Evolutionary conservation across 2,329 filamentous ascomycete species (phyloP).

Genomic region (Botrytis squamosa): DNA sequence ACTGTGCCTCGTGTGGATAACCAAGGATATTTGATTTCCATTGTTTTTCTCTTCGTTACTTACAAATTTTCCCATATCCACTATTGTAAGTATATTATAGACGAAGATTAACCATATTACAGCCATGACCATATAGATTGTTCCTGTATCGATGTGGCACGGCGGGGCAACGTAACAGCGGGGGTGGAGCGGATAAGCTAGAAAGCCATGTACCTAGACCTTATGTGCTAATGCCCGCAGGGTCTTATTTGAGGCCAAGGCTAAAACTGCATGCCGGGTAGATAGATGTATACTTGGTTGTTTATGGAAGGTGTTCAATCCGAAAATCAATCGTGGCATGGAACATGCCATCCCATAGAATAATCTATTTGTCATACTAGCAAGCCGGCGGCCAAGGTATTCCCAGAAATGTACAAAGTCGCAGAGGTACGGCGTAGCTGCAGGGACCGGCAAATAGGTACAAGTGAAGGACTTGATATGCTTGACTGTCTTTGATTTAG

Average conservation of each 20-base stretch:
- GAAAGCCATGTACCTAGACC: background rate
- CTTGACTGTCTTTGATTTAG: background rate
- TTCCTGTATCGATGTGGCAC: constrained; percentile 1
- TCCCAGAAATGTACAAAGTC: background rate
- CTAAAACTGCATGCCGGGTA: background rate
- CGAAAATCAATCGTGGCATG: background rate
- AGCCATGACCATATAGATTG: constrained; percentile 1
- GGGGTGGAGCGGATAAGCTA: constrained; percentile 7
- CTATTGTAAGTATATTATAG: background rate
- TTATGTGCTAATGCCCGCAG: background rate
- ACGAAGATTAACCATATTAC: background rate
- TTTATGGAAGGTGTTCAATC: constrained; percentile 3
- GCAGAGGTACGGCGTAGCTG: background rate
- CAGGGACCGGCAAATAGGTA: constrained; percentile 1
- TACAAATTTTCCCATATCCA: background rate
- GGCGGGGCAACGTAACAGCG: constrained; percentile 9
- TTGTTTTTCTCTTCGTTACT: background rate
- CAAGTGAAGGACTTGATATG: constrained; percentile 3
- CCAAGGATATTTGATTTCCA: background rate
- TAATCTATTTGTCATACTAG: constrained; percentile 13
- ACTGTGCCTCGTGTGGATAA: constrained; percentile 2
- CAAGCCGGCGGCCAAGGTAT: background rate
- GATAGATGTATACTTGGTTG: constrained; percentile 3
- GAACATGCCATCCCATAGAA: constrained; percentile 7
- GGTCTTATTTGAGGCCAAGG: background rate